Conservation (phyloP, 768 basidiomycete genomes). For the Polyporus arcularius region DNA sequence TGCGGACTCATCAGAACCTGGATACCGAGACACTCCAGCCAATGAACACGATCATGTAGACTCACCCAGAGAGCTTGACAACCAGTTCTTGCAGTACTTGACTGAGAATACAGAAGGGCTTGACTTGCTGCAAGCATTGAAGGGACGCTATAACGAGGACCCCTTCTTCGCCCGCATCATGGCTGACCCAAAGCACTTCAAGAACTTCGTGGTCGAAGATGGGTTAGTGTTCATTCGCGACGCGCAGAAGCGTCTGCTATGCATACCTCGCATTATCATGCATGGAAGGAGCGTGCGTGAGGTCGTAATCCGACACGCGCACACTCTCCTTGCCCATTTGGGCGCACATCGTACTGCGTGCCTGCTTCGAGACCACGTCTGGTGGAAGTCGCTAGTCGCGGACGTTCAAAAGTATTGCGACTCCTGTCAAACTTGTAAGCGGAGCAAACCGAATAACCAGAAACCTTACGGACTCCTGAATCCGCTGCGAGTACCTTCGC, state of each 20-base stretch:
- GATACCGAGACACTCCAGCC: neutral
- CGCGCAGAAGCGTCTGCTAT: conserved; percentile 18
- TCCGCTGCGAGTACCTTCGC: conserved; percentile 26
- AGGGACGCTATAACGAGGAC: neutral
- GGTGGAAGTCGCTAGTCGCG: conserved; percentile 31
- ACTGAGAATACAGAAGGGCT: neutral
- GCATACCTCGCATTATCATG: conserved; percentile 30
- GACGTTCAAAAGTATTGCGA: conserved; percentile 22
- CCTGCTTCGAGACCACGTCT: conserved; percentile 35
- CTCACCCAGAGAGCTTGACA: neutral
- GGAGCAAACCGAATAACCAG: conserved; percentile 10
- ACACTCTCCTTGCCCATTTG: conserved; percentile 35
- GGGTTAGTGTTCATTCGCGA: conserved; percentile 18
- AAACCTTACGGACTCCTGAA: conserved; percentile 33
- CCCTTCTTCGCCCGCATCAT: neutral
- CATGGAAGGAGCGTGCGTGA: conserved; percentile 26
- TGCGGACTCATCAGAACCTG: neutral
- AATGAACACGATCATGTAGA: neutral
- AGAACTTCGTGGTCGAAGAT: conserved; percentile 20
- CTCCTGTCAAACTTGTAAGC: conserved; percentile 22
- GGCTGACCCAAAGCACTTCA: neutral
- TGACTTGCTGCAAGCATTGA: neutral
- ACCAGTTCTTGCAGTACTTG: neutral
- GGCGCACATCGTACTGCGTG: conserved; percentile 28
- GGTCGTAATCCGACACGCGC: conserved; percentile 34